Base-by-base conservation (phyloP, 129 eudicot species). In the Solidago caesia region DNA sequence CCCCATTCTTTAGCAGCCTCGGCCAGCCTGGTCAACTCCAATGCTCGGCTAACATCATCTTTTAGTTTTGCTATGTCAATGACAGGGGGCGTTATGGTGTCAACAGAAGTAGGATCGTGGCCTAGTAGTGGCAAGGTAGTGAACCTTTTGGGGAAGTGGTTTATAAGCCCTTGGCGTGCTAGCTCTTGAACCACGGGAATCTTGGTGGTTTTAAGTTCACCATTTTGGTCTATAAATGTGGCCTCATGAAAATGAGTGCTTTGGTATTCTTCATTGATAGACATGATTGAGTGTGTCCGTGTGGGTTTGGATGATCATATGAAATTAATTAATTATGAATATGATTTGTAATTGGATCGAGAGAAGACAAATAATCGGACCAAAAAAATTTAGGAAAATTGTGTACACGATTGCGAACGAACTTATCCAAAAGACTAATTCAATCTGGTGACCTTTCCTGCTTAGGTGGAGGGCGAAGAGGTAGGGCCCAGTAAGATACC, bases 1-100 rank as follows among this genome's bases (percentile, higher is more conserved):
- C 91, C 88, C 91, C 91, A 86, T n/a, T 86, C 91, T 64, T 72
- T 75, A 8, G 85, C 78, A 44, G 75, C 86, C 8, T 8, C 67
- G 3, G 76, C 88, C 63, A 86, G 79, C 81, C 65, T 83, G 45
- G 5, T 75, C 57, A 81, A 73, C 78, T 83, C 86, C 4, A 7
- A 9, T 6, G 21, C 15, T 61, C 80, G 76, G 15, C 41, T 55
- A 29, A 4, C 29, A 9, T 46, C 47, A 33, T 47, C 13, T 44
- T 45, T 33, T 27, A 76, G 68, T 0, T 67, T 76, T 6, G 68
- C 48, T 44, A 76, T 4, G 60, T 76, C 75, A 1, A 76, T 76
- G 68, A 57, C 75, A 9, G 75, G 75, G 7, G 80, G 80, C 6
- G 57, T 75, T 12, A 21, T 21, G 21, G 21, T 21, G 21, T 41